A percentile compares a stretch with the other conserved stretches of the same genome.
Evolutionary conservation across 179 eudicot species (phyloP).

Genomic region (Carnegiea gigantea): DNA sequence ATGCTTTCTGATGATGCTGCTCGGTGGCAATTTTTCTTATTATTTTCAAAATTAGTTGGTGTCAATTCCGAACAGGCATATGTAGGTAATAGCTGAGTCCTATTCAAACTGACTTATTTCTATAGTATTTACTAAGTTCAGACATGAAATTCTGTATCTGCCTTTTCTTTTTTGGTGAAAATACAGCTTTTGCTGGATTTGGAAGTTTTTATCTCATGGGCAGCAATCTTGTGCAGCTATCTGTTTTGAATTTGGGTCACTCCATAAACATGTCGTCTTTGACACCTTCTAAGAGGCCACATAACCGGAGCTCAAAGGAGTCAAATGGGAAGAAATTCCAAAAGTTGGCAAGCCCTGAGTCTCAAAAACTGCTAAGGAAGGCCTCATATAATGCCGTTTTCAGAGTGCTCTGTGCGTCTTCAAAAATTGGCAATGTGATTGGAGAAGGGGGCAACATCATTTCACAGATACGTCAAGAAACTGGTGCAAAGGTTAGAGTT

Average conservation of each 20-base stretch:
- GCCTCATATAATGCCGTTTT: slow-evolving; percentile 41
- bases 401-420: slow-evolving; percentile 69
- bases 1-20: not conserved
- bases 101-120: not conserved
- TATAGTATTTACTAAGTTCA: not conserved
- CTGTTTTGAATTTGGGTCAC: slow-evolving; percentile 12
- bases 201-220: slow-evolving; percentile 12
- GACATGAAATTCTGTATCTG: not conserved
- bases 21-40: not conserved
- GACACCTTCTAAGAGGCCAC: slow-evolving; percentile 75
- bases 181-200: too few relatives aligned
- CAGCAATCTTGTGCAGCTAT: slow-evolving; percentile 21
- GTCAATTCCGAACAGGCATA: not conserved
- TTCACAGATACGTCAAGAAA: slow-evolving; percentile 67
- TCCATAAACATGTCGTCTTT: slow-evolving; percentile 56
- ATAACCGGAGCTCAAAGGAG: slow-evolving; percentile 41
- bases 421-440: slow-evolving; percentile 52
- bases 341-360: slow-evolving; percentile 39
- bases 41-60: not conserved
- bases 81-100: not conserved
- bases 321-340: slow-evolving; percentile 63
- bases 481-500: slow-evolving; percentile 70
- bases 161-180: not conserved
- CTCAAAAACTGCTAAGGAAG: slow-evolving; percentile 39
- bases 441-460: slow-evolving; percentile 56